Evolutionary conservation across 2,329 filamentous ascomycete genomes (phyloP).

Genomic region (Stachybotrys elegans): DNA sequence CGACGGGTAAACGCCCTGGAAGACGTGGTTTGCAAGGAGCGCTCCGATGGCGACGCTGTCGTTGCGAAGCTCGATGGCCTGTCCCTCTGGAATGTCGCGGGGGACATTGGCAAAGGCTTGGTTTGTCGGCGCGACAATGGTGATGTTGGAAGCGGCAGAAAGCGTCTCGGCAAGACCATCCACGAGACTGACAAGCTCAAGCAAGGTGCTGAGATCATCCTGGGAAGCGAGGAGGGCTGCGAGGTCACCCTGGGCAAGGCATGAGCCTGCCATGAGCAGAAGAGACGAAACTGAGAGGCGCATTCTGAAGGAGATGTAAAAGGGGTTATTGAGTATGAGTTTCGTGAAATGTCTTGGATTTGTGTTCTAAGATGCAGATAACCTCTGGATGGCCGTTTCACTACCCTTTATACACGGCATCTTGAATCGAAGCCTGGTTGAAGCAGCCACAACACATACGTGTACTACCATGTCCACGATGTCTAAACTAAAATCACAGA

Average conservation of each 20-base stretch:
- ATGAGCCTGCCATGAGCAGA: constrained; percentile 10
- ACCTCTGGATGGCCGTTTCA: too few species aligned
- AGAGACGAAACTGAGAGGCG: constrained; percentile 8
- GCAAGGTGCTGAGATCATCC: constrained; percentile 11
- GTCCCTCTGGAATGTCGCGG: constrained; percentile 23
- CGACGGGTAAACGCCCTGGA: constrained; percentile 23
- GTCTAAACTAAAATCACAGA: too few species aligned
- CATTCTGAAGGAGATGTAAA: constrained; percentile 6
- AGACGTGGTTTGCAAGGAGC: constrained; percentile 26
- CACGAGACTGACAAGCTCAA: constrained; percentile 12
- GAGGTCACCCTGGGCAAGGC: constrained; percentile 11
- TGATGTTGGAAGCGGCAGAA: constrained; percentile 23
- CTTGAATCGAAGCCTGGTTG: too few species aligned
- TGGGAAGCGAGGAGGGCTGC: constrained; percentile 13
- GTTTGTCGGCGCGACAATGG: constrained; percentile 30
- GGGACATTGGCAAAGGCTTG: constrained; percentile 26
- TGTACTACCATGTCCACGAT: too few species aligned
- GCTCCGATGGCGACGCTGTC: constrained; percentile 24
- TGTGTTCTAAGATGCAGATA: too few species aligned
- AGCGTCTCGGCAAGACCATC: constrained; percentile 23
- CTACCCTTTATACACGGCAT: too few species aligned
- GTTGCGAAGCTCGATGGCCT: constrained; percentile 22
- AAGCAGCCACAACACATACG: too few species aligned
- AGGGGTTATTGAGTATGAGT: neutral
- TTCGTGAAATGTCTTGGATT: too few species aligned